Evolutionary conservation across 306 rosid species (phyloP), one percentile per base, ranked within the genome.

Genomic region (Myrica gale): DNA sequence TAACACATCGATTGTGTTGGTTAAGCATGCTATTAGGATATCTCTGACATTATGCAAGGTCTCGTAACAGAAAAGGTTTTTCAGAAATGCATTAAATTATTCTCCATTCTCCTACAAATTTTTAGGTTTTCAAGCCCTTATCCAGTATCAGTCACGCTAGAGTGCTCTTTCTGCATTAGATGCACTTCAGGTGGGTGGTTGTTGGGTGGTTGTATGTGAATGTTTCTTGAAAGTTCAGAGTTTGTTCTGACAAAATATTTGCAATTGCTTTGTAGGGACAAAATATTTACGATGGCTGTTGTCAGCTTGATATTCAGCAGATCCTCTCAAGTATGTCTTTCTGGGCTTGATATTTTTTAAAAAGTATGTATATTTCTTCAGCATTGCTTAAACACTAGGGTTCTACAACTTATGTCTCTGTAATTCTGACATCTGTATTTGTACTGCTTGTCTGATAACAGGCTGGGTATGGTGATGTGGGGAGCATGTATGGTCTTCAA

Each of bases 101-200:
- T 42, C 53, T 82, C 43, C 78, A 62, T 73, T 79, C 19, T 66
- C 69, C 74, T 84, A 74, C 81, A 74, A 79, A 80, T 71, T 78
- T 88, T 86, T 74, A 95, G 98, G 98, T 67, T 95, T 95, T 82
- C 98, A 95, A 81, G 98, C 98, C 68, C 96, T 95, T 69, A 92
- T 95, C 74, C 98, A 95, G 86, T 95, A 82, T 81, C 97, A 92
- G 72, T 48, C 88, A 53, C 88, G 89, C 51, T 96, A 92, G 79
- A 90, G 92, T 85, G 97, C 98, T 69, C 86, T 92, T 79, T 67
- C 85, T 6, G 98, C 96, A 75, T 86, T 96, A 86, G 89, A 85
- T 79, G 84, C 96, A 10, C 90, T 95, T 72, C 98, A 95, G 97
- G 98, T 95, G 81, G 81, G 65, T 74, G 61, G 41, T 79, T 46